phyloP scores from a whole-genome alignment of 2,329 filamentous ascomycete species.

The Cordyceps pruinosa region DNA sequence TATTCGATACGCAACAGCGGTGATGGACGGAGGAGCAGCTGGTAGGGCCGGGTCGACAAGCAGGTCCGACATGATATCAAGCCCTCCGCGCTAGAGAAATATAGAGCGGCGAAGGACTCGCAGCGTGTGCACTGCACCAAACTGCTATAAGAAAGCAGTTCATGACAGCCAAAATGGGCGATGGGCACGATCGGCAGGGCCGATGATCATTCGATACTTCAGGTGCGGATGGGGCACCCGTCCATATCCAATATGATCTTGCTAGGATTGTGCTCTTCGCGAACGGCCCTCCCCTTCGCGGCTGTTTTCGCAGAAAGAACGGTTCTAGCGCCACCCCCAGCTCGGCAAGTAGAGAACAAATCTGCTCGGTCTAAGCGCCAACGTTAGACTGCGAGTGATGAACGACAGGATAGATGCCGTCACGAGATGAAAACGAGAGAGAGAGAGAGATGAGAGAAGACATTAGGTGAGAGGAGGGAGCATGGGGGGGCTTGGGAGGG shows the following conservation, averaged over 20 bases:
- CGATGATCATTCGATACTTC: background rate
- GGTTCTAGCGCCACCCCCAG: background rate
- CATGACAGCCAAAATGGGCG: background rate
- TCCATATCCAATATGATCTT: background rate
- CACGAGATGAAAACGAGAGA: background rate
- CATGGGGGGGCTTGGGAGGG: constrained; percentile 4
- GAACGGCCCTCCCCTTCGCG: background rate
- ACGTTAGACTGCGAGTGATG: background rate
- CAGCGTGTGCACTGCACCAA: constrained; percentile 3
- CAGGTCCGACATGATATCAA: background rate
- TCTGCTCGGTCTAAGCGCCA: background rate
- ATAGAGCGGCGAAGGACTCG: background rate
- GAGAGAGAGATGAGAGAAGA: background rate
- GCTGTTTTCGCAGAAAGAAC: background rate
- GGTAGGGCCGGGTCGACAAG: background rate
- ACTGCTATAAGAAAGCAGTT: constrained; percentile 4
- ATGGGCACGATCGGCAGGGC: constrained; percentile 1
- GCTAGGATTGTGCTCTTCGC: background rate
- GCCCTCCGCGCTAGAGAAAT: background rate
- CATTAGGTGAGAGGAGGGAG: constrained; percentile 1
- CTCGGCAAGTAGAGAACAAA: background rate
- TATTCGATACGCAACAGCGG: background rate
- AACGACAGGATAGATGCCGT: background rate
- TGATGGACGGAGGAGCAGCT: background rate
- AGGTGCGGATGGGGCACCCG: background rate